Evolutionary conservation across 2,329 filamentous ascomycete species (phyloP).

Genomic region (Cladosporium velox): DNA sequence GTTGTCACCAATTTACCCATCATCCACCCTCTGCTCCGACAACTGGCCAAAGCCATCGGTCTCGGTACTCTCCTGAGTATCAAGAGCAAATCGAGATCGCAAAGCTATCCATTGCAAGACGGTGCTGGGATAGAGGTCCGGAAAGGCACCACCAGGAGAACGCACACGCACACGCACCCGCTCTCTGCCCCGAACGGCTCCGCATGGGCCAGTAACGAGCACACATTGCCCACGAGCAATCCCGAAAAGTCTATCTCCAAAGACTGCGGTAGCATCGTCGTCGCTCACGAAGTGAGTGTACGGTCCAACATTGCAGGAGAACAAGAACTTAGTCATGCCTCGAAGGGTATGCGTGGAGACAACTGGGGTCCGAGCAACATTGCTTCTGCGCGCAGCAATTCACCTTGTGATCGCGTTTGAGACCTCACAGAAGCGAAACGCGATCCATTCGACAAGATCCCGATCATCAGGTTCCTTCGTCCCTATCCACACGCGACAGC

Average conservation of each 20-base stretch:
- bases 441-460: too few species aligned
- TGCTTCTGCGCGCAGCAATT: not conserved
- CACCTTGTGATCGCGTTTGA: not conserved
- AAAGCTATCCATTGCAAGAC: conserved; percentile 8
- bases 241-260: not conserved
- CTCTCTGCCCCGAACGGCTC: not conserved
- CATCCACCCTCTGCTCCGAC: conserved; percentile 6
- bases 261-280: not conserved
- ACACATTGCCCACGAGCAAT: not conserved
- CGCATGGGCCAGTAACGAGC: conserved; percentile 4
- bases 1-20: conserved; percentile 10
- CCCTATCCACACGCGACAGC: too few species aligned
- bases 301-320: not conserved
- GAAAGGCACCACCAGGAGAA: not conserved
- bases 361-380: not conserved
- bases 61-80: not conserved
- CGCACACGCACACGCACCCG: not conserved
- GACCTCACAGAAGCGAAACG: too few species aligned
- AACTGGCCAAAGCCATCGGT: not conserved
- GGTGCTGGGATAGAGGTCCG: not conserved
- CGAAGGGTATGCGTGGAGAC: not conserved
- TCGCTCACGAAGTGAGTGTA: conserved; percentile 7
- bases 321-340: not conserved
- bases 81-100: not conserved
- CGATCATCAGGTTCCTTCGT: too few species aligned